These are phyloP conservation scores for Arthrobotrys sphaeroides DNA, from an alignment of 2,329 filamentous ascomycete species.

Conservation along the genomic window DNA sequence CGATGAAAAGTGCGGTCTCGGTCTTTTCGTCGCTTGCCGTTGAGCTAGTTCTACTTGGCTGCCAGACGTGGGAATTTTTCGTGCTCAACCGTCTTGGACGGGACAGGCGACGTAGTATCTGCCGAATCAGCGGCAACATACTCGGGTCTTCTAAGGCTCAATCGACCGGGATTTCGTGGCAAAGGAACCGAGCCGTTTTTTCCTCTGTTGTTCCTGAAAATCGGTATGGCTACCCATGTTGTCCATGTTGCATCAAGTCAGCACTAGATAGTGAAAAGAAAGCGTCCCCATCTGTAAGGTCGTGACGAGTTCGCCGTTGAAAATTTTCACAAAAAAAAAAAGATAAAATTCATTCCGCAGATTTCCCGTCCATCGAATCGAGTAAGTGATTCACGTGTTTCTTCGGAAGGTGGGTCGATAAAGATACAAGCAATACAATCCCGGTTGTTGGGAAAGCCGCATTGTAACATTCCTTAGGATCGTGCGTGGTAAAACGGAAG, in stretches of 20 bases:
- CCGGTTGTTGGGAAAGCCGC: not conserved
- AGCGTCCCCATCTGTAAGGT: no score
- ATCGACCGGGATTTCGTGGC: not conserved
- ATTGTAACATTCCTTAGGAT: not conserved
- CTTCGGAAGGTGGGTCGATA: not conserved
- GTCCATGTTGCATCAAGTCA: slow-evolving; percentile 27
- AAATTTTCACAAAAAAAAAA: no score
- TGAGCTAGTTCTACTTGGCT: no score
- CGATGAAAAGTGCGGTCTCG: not conserved
- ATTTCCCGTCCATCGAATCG: slow-evolving; percentile 7
- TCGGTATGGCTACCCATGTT: slow-evolving; percentile 28
- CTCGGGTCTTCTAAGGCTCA: slow-evolving; percentile 3
- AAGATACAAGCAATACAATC: not conserved
- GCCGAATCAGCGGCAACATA: slow-evolving; percentile 33
- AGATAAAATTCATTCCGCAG: no score
- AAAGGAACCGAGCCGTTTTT: slow-evolving; percentile 18
- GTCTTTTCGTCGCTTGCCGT: not conserved
- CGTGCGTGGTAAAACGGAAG: no score
- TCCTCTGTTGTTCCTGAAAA: slow-evolving; percentile 28
- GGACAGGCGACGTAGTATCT: not conserved
- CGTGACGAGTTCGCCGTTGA: slow-evolving; percentile 20
- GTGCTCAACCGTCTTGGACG: slow-evolving; percentile 9
- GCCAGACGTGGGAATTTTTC: not conserved
- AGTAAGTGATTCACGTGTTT: slow-evolving; percentile 18
- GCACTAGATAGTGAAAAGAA: slow-evolving; percentile 25